Conservation (phyloP, 768 basidiomycete species). For the Trametes punicea region DNA sequence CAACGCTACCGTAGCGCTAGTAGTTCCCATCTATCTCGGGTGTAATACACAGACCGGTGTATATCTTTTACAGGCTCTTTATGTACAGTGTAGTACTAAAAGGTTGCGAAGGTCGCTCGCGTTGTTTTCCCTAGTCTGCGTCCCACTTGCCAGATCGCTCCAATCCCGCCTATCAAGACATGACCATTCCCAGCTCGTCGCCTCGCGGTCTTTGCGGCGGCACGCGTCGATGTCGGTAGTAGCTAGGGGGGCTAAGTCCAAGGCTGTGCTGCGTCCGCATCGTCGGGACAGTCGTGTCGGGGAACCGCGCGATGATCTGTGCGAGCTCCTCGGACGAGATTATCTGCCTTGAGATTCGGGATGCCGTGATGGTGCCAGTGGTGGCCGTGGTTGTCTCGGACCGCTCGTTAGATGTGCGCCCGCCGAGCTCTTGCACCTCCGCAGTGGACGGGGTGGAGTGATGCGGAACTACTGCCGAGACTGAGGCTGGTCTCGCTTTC, state of each 20-base stretch:
- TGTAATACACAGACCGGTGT: no score
- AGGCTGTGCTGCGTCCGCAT: background rate
- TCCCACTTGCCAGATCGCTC: no score
- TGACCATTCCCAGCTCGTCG: slow-evolving; percentile 15
- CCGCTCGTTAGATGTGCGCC: background rate
- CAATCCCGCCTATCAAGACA: no score
- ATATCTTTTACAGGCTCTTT: background rate
- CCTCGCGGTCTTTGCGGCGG: background rate
- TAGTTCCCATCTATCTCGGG: no score
- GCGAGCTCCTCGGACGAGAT: slow-evolving; percentile 14
- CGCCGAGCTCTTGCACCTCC: no score
- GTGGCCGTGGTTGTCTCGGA: background rate
- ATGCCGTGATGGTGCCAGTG: background rate
- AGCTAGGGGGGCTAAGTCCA: slow-evolving; percentile 14
- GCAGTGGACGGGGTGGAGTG: no score
- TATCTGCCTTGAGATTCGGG: slow-evolving; percentile 6
- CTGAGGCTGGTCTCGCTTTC: slow-evolving; percentile 2
- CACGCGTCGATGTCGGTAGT: slow-evolving; percentile 3
- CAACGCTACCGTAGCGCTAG: background rate
- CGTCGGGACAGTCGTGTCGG: background rate
- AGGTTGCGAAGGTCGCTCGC: background rate
- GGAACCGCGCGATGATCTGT: slow-evolving; percentile 10
- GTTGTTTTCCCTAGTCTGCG: no score
- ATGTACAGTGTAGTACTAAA: background rate
- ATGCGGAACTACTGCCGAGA: no score